These are phyloP conservation scores for Termitomyces heimii DNA, from an alignment of 768 basidiomycete genomes.

Conservation along the genomic window DNA sequence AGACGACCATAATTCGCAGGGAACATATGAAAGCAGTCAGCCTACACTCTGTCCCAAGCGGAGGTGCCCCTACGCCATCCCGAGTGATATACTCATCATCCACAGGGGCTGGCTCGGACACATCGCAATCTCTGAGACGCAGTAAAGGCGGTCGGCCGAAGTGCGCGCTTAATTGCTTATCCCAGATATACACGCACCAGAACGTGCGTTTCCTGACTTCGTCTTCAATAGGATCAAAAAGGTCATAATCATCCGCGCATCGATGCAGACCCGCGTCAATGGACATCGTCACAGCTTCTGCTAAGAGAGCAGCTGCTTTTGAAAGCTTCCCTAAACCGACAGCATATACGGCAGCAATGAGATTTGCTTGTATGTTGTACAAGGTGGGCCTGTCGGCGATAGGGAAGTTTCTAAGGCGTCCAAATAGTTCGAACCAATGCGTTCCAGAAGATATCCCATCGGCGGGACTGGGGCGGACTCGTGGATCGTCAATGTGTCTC, in stretches of 20 bases:
- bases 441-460: slow-evolving; percentile 88
- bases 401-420: slow-evolving; percentile 80
- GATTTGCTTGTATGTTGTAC: slow-evolving; percentile 87
- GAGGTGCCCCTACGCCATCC: slow-evolving; percentile 62
- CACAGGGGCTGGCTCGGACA: slow-evolving; percentile 77
- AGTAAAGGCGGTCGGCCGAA: slow-evolving; percentile 89
- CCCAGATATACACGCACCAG: slow-evolving; percentile 96
- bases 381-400: slow-evolving; percentile 85
- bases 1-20: slow-evolving; percentile 76
- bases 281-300: slow-evolving; percentile 83
- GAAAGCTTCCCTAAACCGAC: slow-evolving; percentile 87
- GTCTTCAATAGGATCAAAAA: slow-evolving; percentile 86
- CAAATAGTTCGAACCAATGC: slow-evolving; percentile 89
- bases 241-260: slow-evolving; percentile 76
- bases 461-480: slow-evolving; percentile 74
- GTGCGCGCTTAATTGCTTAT: slow-evolving; percentile 86
- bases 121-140: slow-evolving; percentile 84
- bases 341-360: slow-evolving; percentile 90
- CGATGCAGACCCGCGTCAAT: slow-evolving; percentile 89
- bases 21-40: slow-evolving; percentile 77
- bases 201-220: slow-evolving; percentile 93
- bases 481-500: slow-evolving; percentile 87
- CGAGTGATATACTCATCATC: slow-evolving; percentile 88
- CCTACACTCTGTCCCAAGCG: slow-evolving; percentile 66
- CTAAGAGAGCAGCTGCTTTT: slow-evolving; percentile 79